phyloP scores from a whole-genome alignment of 2,329 filamentous ascomycete genomes.

The Zymoseptoria tritici region DNA sequence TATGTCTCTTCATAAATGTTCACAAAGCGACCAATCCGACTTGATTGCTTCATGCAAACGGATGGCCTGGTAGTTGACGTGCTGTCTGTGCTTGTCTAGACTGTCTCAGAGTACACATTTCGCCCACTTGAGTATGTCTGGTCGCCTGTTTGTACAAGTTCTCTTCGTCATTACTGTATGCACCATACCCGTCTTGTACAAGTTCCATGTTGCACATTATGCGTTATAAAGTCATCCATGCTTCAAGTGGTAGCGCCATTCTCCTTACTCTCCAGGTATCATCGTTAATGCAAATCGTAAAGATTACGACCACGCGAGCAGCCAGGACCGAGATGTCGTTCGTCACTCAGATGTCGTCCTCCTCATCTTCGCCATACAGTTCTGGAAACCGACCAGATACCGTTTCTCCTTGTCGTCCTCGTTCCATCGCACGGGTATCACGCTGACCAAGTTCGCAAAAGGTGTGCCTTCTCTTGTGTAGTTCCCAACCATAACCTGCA shows the following conservation, averaged over 20 bases:
- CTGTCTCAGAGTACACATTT: neutral
- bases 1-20: too few relatives aligned
- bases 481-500: neutral
- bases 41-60: neutral
- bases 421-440: neutral
- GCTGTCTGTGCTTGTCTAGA: neutral
- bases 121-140: neutral
- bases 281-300: too few relatives aligned
- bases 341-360: neutral
- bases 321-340: neutral
- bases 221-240: neutral
- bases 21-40: too few relatives aligned
- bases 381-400: conserved; percentile 3
- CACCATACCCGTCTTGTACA: neutral
- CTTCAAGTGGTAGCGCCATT: too few relatives aligned
- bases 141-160: neutral
- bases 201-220: neutral
- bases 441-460: conserved; percentile 2
- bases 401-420: neutral
- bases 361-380: neutral
- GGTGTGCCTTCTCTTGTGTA: neutral
- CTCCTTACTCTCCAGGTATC: too few relatives aligned
- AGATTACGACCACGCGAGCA: too few relatives aligned
- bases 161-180: neutral
- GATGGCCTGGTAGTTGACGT: neutral